phyloP scores from a whole-genome alignment of 352 stramenopile genomes.

The Phytophthora foliorum region DNA sequence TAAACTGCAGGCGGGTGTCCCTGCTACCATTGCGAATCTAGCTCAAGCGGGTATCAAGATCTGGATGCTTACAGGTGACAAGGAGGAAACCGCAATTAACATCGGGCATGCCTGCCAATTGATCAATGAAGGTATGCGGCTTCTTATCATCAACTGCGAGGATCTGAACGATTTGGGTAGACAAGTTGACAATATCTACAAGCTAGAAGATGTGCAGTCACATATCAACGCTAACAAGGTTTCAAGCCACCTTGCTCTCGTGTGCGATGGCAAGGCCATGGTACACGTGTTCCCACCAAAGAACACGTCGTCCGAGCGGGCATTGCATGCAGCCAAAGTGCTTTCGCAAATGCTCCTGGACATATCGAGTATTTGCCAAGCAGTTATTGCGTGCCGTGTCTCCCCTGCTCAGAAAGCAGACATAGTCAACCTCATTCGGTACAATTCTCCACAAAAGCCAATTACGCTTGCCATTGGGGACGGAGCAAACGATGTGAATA shows the following conservation, averaged over 20 bases:
- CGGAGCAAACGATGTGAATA: conserved; percentile 96
- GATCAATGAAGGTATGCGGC: conserved; percentile 71
- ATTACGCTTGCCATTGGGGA: conserved; percentile 95
- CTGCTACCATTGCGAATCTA: conserved; percentile 87
- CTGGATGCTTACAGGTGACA: conserved; percentile 96
- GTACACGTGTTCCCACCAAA: conserved; percentile 77
- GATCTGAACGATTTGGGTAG: conserved; percentile 50
- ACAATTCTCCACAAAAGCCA: conserved; percentile 47
- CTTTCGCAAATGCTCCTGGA: conserved; percentile 63
- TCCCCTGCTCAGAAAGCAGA: conserved; percentile 86
- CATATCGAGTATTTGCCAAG: conserved; percentile 70
- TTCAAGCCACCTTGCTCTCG: conserved; percentile 63
- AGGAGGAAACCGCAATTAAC: conserved; percentile 96
- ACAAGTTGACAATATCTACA: conserved; percentile 64
- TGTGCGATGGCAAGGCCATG: conserved; percentile 80
- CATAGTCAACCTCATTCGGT: conserved; percentile 80
- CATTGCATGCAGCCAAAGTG: conserved; percentile 50
- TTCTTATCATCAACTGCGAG: conserved; percentile 67
- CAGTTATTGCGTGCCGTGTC: conserved; percentile 86
- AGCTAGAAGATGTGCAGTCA: conserved; percentile 56
- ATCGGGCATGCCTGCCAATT: conserved; percentile 85
- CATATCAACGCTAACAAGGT: conserved; percentile 52
- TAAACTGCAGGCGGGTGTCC: conserved; percentile 93
- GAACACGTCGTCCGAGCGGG: conserved; percentile 41
- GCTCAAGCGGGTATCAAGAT: conserved; percentile 94